Percentiles rank a stretch among this genome's conserved stretches.
Conservation (phyloP, 176 grass and related monocot species). For the Oryza officinalis region DNA sequence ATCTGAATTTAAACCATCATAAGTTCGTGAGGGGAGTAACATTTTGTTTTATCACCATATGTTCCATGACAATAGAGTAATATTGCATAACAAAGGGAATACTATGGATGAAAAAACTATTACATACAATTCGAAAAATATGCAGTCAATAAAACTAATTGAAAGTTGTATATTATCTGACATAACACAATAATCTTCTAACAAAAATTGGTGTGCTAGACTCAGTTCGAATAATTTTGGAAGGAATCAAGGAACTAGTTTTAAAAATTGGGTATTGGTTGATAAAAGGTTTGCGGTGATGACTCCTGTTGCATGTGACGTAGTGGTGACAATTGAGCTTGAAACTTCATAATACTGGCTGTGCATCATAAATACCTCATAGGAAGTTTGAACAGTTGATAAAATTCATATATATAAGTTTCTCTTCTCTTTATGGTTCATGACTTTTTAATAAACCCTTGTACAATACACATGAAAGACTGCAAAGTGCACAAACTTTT, state of each 20-base stretch:
- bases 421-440: not conserved
- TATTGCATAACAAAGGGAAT: too few relatives aligned
- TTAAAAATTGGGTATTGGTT: not conserved
- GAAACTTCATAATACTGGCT: not conserved
- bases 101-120: not conserved
- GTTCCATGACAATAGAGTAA: too few relatives aligned
- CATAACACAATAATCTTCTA: not conserved
- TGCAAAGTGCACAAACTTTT: conserved; percentile 18
- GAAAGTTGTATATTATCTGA: not conserved
- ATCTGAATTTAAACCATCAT: not conserved
- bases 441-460: not conserved
- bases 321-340: not conserved
- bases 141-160: not conserved
- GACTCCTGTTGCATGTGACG: not conserved
- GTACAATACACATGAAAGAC: conserved; percentile 21
- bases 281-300: not conserved
- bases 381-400: conserved; percentile 7
- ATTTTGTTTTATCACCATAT: not conserved
- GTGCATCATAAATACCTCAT: conserved; percentile 6
- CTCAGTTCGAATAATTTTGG: not conserved
- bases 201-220: not conserved
- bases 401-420: not conserved
- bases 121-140: not conserved
- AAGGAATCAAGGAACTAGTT: not conserved
- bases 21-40: not conserved